Base-by-base conservation (phyloP, 2,329 filamentous ascomycete species). In the Colletotrichum cordylinicola region DNA sequence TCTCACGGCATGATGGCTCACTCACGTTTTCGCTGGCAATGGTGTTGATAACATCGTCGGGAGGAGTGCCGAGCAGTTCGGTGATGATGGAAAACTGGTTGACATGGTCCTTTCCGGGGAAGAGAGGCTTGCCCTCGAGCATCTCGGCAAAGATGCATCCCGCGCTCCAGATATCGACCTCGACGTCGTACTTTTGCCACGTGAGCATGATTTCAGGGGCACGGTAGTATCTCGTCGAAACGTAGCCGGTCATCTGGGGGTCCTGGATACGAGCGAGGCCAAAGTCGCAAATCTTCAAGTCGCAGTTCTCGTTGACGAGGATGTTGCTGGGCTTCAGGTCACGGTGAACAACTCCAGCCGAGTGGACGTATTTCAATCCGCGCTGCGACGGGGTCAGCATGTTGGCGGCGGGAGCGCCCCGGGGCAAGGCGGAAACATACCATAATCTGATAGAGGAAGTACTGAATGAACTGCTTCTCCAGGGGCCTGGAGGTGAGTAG, bases 71-170 rank as follows among this genome's bases (percentile, higher is more conserved):
- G 58, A 99, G 91, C 52, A 99, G 91, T 85, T 99, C 97, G 24
- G 97, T 99, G 84, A 99, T 99, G 88, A 99, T 99, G 79, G 96
- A 98, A 86, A 99, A 99, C 85, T 99, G 97, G 87, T 99, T 98
- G 86, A 99, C 97, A 84, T 99, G 97, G 83, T 99, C 97, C 88
- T 99, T 99, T 84, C 97, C 97, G 1, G 97, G 97, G 90, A 99
- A 99, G 27, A 99, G 88, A 37, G 97, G 97, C 88, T 98, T 98
- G 83, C 97, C 97, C 87, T 98, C 96, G 75, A 99, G 91, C 97
- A 99, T 99, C 88, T 99, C 97, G 56, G 97, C 97, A 81, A 99
- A 98, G 84, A 99, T 99, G 87, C 97, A 99, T 77, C 97, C 97
- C 21, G 96, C 96, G 84, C 97, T 98, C 97, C 97, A 99, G 84